Evolutionary conservation across 2,329 filamentous ascomycete genomes (phyloP).

Genomic region (Alternaria brassicicola): DNA sequence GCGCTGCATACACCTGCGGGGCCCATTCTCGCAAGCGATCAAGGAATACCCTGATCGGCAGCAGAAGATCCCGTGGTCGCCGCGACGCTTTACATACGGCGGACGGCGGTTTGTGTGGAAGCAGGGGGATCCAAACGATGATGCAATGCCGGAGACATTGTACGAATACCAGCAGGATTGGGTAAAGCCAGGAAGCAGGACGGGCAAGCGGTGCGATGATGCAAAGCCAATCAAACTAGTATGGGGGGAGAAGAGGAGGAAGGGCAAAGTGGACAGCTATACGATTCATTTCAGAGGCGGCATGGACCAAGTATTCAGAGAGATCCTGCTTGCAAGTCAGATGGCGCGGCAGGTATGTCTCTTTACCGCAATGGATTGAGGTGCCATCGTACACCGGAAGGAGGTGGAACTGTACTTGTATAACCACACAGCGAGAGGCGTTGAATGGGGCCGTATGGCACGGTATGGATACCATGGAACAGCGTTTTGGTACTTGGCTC

Average conservation of each 20-base stretch:
- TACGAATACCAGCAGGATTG: constrained; percentile 45
- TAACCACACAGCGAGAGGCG: constrained; percentile 15
- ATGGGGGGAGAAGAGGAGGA: constrained; percentile 47
- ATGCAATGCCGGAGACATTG: constrained; percentile 49
- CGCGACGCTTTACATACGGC: constrained; percentile 46
- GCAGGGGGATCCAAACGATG: constrained; percentile 54
- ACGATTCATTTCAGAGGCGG: constrained; percentile 48
- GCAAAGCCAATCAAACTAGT: constrained; percentile 38
- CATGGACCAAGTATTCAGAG: constrained; percentile 47
- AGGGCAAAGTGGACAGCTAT: constrained; percentile 47
- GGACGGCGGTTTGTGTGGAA: constrained; percentile 53
- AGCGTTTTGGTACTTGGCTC: constrained; percentile 10
- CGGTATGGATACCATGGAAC: constrained; percentile 22
- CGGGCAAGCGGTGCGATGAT: constrained; percentile 45
- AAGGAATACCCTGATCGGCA: constrained; percentile 47
- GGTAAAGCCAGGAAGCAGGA: constrained; percentile 45
- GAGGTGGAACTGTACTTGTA: constrained; percentile 9
- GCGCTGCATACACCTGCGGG: constrained; percentile 42
- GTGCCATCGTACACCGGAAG: background rate
- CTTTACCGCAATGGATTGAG: constrained; percentile 46
- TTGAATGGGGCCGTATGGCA: constrained; percentile 8
- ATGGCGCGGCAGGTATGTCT: constrained; percentile 47
- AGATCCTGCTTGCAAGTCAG: constrained; percentile 46
- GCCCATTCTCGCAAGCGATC: constrained; percentile 42
- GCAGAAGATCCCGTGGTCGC: constrained; percentile 48